Evolutionary conservation across 805 yeast species (phyloP).

Genomic region (Clavispora vitiphila): DNA sequence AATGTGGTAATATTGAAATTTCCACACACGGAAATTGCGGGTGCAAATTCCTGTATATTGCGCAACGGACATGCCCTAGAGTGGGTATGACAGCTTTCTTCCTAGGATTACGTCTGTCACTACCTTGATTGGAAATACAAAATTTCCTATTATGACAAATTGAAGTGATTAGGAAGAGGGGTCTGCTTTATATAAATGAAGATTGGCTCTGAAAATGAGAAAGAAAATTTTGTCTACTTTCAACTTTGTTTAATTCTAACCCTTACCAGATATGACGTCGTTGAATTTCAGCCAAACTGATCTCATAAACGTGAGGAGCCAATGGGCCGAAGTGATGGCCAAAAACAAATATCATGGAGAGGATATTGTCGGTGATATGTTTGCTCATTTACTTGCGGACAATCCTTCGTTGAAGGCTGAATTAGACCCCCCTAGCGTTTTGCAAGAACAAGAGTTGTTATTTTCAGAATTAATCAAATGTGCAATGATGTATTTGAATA

Average conservation of each 20-base stretch:
- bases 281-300: constrained; percentile 12
- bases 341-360: constrained; percentile 25
- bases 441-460: constrained; percentile 27
- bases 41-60: constrained; percentile 1
- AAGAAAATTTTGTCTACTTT: background rate
- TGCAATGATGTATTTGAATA: constrained; percentile 27
- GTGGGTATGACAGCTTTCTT: background rate
- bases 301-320: constrained; percentile 19
- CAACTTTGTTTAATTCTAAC: background rate
- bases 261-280: constrained; percentile 4
- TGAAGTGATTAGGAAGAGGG: background rate
- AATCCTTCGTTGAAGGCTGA: constrained; percentile 21
- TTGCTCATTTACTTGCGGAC: constrained; percentile 28
- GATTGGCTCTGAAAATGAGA: background rate
- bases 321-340: constrained; percentile 32
- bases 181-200: background rate
- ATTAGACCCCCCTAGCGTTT: constrained; percentile 17
- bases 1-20: background rate
- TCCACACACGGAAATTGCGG: background rate
- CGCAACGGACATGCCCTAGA: background rate
- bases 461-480: constrained; percentile 33
- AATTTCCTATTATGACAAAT: background rate
- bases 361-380: constrained; percentile 27
- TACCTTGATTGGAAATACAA: background rate
- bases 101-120: background rate